Base-by-base conservation (phyloP, 352 stramenopile genomes). In the Globisporangium ultimum region DNA sequence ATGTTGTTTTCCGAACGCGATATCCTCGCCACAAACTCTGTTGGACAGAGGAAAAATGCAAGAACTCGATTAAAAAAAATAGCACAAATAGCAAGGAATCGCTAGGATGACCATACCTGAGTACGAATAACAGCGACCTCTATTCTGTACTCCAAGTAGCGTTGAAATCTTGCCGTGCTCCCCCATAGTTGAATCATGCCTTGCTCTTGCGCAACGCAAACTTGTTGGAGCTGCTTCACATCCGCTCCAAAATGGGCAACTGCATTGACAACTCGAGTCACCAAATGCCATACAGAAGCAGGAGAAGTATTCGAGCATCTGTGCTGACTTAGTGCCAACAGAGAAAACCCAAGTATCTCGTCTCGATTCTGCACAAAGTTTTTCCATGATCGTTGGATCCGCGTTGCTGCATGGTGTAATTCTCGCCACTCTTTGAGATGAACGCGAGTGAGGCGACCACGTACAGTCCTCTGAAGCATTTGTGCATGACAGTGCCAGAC, bases 151-250 rank as follows among this genome's bases (percentile, higher is more conserved):
- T 62, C 56, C 7, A 72, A 20, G 11, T 68, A 68, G 7, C 62
- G 55, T 18, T 47, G 61, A 17, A 62, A 56, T 1, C 53, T 40
- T 2, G 54, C 41, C 2, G 62, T 38, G 17, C 69, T 62, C 8
- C 58, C 56, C 68, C 65, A 76, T 13, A 76, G 56, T 14, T 51
- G 56, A 0, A 56, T 40, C 38, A 76, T 73, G 18, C 64, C 67
- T n/a, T 72, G 57, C 15, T 80, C 71, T 53, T 88, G 75, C 0
- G 80, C 67, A 0, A 78, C 71, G 34, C 70, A 76, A 24, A 81
- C 67, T 4, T 71, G 75, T 43, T 86, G 78, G 8, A 86, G 63
- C 28, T 81, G 60, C 13, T 63, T 64, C 4, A 88, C 58, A 32
- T 85, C 78, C 18, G 45, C 46, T 18, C 42, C 55, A 24, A 57